Evolutionary conservation across 352 stramenopile species (phyloP), one percentile per base, ranked within the genome.

Genomic region (Aphanomyces invadans): DNA sequence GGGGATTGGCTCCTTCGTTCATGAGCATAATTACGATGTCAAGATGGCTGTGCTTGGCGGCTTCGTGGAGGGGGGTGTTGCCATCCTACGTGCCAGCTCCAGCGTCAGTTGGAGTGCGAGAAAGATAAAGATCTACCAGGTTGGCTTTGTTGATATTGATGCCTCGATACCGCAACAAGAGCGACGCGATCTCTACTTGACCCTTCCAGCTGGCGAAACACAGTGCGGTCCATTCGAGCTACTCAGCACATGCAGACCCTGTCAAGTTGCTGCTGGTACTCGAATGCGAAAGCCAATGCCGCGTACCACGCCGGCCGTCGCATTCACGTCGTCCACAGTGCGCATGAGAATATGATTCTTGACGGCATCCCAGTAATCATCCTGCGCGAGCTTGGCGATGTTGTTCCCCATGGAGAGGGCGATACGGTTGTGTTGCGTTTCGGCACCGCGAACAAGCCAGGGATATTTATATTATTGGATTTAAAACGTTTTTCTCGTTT

Each of bases 81-180:
- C 55, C 55, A 51, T 64, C 55, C 55, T 64, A 51, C 23, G 19
- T n/a, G 1, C 21, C 25, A 21, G 12, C n/a, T n/a, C n/a, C n/a
- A n/a, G n/a, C n/a, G n/a, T n/a, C n/a, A n/a, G 36, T 42, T 42
- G 36, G 7, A 42, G 7, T 42, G 36, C 7, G 49, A 57, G 46
- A 54, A 10, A 28, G 10, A 28, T 23, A 57, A 17, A 26, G 12
- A 57, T 26, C 9, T 64, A 64, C 55, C 11, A 31, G 49, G 39
- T 64, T 64, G 32, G 36, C 25, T 12, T 49, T 48, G 55, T 64
- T 64, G 55, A 64, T 49, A 2, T 64, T 38, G 21, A 64, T 64
- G 55, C 38, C 55, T 17, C 11, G 31, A 29, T 64, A 46, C 19
- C 32, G 32, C 12, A 64, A 15, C 36, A 64, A 36, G 11, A 64